phyloP scores from a whole-genome alignment of 352 stramenopile genomes.

The Pythium myriotylum region DNA sequence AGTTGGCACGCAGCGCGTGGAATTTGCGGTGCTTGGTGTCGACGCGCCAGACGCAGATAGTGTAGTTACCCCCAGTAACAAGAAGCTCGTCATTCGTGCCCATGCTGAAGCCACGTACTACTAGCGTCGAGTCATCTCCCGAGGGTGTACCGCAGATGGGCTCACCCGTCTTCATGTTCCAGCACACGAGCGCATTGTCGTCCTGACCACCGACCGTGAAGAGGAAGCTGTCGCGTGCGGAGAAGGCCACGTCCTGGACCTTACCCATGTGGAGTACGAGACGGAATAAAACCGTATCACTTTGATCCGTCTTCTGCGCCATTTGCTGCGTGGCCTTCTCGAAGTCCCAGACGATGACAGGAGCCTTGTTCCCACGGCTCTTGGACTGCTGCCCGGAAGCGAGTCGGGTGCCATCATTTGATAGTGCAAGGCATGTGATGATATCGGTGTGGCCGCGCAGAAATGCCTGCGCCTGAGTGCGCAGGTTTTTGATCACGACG shows the following conservation, averaged over 20 bases:
- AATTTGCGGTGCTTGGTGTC: constrained; percentile 92
- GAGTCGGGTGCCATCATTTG: constrained; percentile 88
- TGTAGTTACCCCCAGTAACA: constrained; percentile 94
- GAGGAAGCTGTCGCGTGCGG: constrained; percentile 84
- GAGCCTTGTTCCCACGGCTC: constrained; percentile 93
- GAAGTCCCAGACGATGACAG: constrained; percentile 96
- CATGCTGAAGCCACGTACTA: constrained; percentile 86
- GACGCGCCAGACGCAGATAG: constrained; percentile 89
- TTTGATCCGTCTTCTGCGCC: constrained; percentile 61
- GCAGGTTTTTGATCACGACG: constrained; percentile 84
- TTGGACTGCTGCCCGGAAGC: constrained; percentile 92
- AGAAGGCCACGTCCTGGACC: constrained; percentile 94
- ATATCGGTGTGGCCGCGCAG: constrained; percentile 92
- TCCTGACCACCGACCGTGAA: constrained; percentile 94
- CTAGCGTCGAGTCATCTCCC: constrained; percentile 91
- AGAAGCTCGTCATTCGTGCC: constrained; percentile 90
- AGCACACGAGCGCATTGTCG: constrained; percentile 97
- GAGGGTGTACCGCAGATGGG: constrained; percentile 93
- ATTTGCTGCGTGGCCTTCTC: constrained; percentile 75
- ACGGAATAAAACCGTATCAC: constrained; percentile 84
- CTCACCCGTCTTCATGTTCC: constrained; percentile 89
- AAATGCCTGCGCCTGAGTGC: constrained; percentile 82
- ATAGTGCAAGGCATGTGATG: constrained; percentile 92
- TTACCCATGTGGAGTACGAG: constrained; percentile 96
- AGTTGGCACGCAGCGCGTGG: constrained; percentile 92